phyloP scores from a whole-genome alignment of 345 rosid genomes.

The Populus pruinosa region DNA sequence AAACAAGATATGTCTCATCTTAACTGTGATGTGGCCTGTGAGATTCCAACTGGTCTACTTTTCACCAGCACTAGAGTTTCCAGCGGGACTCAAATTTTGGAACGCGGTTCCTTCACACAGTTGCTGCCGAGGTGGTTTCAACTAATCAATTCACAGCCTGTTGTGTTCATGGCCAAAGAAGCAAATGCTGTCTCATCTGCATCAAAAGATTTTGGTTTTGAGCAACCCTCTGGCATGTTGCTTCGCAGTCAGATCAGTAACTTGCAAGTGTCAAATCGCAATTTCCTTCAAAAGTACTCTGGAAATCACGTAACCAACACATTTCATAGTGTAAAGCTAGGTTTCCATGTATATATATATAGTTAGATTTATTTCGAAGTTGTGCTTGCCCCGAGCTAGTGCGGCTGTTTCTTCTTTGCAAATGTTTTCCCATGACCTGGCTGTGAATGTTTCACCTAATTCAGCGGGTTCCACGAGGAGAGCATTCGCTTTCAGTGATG shows the following conservation, averaged over 20 bases:
- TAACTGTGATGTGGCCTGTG: not conserved
- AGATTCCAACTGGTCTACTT: not conserved
- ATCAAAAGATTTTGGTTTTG: not conserved
- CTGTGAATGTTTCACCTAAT: too few species aligned
- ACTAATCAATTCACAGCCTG: not conserved
- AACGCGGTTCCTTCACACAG: not conserved
- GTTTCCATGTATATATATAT: not conserved
- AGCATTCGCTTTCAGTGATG: too few species aligned
- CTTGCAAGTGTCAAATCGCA: too few species aligned
- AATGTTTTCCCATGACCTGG: too few species aligned
- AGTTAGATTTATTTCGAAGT: too few species aligned
- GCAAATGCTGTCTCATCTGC: not conserved
- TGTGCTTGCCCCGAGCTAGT: too few species aligned
- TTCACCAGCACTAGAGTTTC: not conserved
- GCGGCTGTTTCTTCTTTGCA: too few species aligned
- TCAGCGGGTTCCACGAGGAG: too few species aligned
- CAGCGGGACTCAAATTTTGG: not conserved
- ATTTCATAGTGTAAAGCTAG: not conserved
- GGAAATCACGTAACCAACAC: not conserved
- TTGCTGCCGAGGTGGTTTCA: not conserved
- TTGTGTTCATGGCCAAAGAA: not conserved
- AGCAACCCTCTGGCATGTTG: not conserved
- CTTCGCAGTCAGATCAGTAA: not conserved
- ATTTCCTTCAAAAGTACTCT: not conserved
- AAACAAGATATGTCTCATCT: not conserved